A percentile compares a stretch with the other conserved stretches of the same genome.
Evolutionary conservation across 306 rosid species (phyloP).

Genomic region (Cicer judaicum): DNA sequence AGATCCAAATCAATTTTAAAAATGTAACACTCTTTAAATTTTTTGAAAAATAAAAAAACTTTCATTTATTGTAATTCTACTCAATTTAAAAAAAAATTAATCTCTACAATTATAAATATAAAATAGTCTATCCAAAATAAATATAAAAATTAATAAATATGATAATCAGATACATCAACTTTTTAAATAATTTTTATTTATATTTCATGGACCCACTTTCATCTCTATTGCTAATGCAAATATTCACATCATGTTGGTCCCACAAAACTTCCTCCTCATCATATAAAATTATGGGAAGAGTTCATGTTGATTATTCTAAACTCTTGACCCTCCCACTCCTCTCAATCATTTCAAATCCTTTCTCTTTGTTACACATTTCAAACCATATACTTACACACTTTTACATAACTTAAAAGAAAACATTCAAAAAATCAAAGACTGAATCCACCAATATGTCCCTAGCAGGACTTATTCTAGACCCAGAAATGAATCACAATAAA

Average conservation of each 20-base stretch:
- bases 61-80: no score
- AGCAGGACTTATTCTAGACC: conserved; percentile 58
- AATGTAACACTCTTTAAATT: no score
- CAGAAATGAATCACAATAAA: conserved; percentile 67
- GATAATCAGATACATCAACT: no score
- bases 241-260: conserved; percentile 61
- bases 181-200: no score
- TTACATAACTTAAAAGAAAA: conserved; percentile 25
- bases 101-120: no score
- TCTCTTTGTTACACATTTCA: conserved; percentile 33
- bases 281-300: conserved; percentile 54
- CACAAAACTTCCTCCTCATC: conserved; percentile 54
- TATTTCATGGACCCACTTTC: conserved; percentile 39
- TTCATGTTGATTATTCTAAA: conserved; percentile 53
- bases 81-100: no score
- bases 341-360: conserved; percentile 71
- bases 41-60: no score
- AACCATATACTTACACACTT: conserved; percentile 33
- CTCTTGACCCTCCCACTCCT: conserved; percentile 62
- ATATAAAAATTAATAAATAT: no score
- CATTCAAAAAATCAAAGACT: conserved; percentile 14
- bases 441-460: conserved; percentile 62
- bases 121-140: no score
- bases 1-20: no score
- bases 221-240: conserved; percentile 38